phyloP scores from a whole-genome alignment of 2,329 filamentous ascomycete genomes.

The Tetracladium maxilliforme region DNA sequence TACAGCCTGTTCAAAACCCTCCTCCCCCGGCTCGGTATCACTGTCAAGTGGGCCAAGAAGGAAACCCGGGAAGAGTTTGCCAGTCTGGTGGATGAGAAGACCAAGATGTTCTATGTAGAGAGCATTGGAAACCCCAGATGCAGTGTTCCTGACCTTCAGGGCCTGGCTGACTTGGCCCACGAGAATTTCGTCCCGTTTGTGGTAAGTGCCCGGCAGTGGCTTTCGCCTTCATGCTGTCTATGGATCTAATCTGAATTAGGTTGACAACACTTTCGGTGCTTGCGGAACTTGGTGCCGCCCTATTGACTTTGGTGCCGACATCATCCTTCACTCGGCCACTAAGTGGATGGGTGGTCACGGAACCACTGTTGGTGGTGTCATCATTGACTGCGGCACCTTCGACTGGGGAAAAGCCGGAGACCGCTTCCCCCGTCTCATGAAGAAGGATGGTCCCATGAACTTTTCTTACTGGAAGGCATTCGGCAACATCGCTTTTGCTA shows the following conservation, averaged over 20 bases:
- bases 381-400: constrained; percentile 52
- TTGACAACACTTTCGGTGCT: constrained; percentile 55
- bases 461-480: constrained; percentile 56
- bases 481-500: constrained; percentile 45
- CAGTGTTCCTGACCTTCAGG: constrained; percentile 53
- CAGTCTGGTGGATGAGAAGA: constrained; percentile 47
- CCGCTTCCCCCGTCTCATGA: constrained; percentile 55
- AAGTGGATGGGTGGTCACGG: constrained; percentile 59
- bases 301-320: constrained; percentile 49
- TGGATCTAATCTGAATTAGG: constrained; percentile 1
- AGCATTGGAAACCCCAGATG: constrained; percentile 54
- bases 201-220: constrained; percentile 5
- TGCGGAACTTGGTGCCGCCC: constrained; percentile 48
- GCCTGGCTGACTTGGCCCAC: constrained; percentile 46
- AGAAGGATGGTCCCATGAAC: constrained; percentile 51
- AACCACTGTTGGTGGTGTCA: constrained; percentile 48
- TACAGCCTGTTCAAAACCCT: constrained; percentile 58
- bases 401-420: constrained; percentile 50
- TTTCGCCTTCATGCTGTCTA: constrained; percentile 5
- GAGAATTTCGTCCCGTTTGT: constrained; percentile 37
- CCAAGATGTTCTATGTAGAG: constrained; percentile 53
- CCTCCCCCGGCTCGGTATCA: constrained; percentile 46
- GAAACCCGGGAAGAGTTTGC: constrained; percentile 43
- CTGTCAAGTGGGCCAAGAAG: constrained; percentile 47
- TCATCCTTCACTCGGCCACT: constrained; percentile 49